Percentiles rank a stretch among this genome's conserved stretches.
Conservation (phyloP, 306 rosid genomes). For the Astragalus membranaceus region DNA sequence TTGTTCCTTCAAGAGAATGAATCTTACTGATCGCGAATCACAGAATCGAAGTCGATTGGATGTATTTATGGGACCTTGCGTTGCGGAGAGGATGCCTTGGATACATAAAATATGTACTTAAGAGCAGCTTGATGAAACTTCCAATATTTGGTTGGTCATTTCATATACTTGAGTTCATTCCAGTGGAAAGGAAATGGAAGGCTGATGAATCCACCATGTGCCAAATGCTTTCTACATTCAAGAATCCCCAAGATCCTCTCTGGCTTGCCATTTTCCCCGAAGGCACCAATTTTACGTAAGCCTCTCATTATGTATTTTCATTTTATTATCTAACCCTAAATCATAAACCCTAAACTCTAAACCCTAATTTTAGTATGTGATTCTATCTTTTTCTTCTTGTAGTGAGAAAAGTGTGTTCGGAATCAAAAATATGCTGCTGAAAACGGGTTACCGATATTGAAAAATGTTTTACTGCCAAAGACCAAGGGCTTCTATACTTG, state of each 20-base stretch:
- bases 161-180: slow-evolving; percentile 73
- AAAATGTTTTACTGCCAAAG: slow-evolving; percentile 66
- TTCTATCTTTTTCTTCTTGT: too few relatives aligned
- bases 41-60: slow-evolving; percentile 87
- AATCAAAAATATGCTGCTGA: slow-evolving; percentile 71
- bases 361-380: too few relatives aligned
- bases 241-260: slow-evolving; percentile 61
- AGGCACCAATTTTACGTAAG: slow-evolving; percentile 89
- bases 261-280: slow-evolving; percentile 89
- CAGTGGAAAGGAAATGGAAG: slow-evolving; percentile 81
- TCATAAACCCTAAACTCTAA: too few relatives aligned
- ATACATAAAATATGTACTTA: slow-evolving; percentile 60
- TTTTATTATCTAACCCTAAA: not conserved
- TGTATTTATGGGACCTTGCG: slow-evolving; percentile 87
- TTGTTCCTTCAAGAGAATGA: slow-evolving; percentile 45
- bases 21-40: slow-evolving; percentile 67
- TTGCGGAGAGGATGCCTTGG: slow-evolving; percentile 65
- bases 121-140: slow-evolving; percentile 74
- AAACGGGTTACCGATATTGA: slow-evolving; percentile 55
- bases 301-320: not conserved
- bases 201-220: slow-evolving; percentile 48
- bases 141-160: slow-evolving; percentile 80
- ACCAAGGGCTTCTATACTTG: slow-evolving; percentile 67
- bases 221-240: slow-evolving; percentile 64
- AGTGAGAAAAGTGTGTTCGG: slow-evolving; percentile 44